phyloP scores from a whole-genome alignment of 257 asterid species.

The Solanum stenotomum region DNA sequence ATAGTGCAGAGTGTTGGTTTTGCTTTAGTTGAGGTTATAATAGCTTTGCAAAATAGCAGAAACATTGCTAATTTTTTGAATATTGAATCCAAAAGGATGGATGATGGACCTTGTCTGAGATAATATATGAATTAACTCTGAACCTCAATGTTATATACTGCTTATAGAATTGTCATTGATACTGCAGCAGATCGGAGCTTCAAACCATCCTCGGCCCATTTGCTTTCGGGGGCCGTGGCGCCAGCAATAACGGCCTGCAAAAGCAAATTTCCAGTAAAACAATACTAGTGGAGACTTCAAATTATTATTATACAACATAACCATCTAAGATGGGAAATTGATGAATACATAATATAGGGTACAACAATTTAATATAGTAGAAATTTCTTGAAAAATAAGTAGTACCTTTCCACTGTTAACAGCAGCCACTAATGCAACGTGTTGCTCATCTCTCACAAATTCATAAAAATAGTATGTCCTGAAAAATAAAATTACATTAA shows the following conservation, averaged over 20 bases:
- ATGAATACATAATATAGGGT: too few species aligned
- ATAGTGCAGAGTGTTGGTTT: background rate
- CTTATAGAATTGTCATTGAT: background rate
- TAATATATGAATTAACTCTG: background rate
- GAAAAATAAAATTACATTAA: background rate
- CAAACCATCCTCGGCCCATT: background rate
- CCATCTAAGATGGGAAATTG: too few species aligned
- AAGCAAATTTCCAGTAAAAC: too few species aligned
- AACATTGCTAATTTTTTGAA: background rate
- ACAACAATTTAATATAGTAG: background rate
- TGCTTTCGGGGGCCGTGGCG: background rate
- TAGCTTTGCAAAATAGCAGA: background rate
- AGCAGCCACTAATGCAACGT: background rate
- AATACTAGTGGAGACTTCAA: too few species aligned
- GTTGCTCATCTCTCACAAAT: background rate
- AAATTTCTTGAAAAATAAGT: too few species aligned
- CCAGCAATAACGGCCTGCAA: background rate
- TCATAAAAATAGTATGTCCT: background rate
- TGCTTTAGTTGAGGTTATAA: background rate
- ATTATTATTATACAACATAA: too few species aligned
- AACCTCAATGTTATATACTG: background rate
- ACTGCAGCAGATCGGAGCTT: background rate
- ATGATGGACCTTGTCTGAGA: background rate
- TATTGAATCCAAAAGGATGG: background rate
- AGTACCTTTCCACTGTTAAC: background rate